These are phyloP conservation scores for Phytophthora brassicae DNA, from an alignment of 352 stramenopile species.

Conservation along the genomic window DNA sequence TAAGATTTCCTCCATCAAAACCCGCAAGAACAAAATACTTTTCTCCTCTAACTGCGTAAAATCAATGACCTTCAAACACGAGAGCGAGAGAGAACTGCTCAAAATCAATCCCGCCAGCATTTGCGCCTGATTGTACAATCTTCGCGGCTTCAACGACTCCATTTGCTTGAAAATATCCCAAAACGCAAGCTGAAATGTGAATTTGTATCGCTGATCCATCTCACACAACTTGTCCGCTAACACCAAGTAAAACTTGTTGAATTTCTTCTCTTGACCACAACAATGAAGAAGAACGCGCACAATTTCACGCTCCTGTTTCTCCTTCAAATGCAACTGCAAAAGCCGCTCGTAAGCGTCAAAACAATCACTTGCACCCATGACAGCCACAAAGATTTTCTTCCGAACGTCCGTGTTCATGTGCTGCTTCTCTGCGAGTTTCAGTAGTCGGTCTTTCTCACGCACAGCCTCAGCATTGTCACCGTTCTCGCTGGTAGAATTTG, in stretches of 20 bases:
- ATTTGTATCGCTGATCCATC: conserved; percentile 94
- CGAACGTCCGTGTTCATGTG: conserved; percentile 97
- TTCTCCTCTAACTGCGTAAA: conserved; percentile 89
- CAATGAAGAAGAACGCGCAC: conserved; percentile 96
- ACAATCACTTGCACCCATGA: conserved; percentile 95
- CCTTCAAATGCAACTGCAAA: conserved; percentile 87
- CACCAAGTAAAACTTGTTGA: conserved; percentile 96
- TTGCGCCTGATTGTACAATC: conserved; percentile 90
- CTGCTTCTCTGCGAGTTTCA: conserved; percentile 93
- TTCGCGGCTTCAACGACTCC: conserved; percentile 75
- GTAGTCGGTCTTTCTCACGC: conserved; percentile 66
- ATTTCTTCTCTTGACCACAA: conserved; percentile 80
- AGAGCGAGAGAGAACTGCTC: conserved; percentile 68
- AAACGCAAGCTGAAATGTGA: conserved; percentile 95
- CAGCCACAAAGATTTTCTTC: conserved; percentile 95
- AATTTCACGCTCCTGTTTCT: conserved; percentile 93
- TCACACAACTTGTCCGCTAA: conserved; percentile 93
- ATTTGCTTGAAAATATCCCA: conserved; percentile 97
- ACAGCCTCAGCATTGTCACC: conserved; percentile 21
- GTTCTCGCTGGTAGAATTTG: conserved; percentile 37
- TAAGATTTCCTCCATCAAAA: conserved; percentile 78
- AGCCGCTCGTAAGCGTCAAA: conserved; percentile 96
- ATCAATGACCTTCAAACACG: conserved; percentile 91
- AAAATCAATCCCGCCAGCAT: conserved; percentile 82
- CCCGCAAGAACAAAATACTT: conserved; percentile 88